Base-by-base conservation (phyloP, 2,329 filamentous ascomycete species). In the Plectosphaerella sp. region DNA sequence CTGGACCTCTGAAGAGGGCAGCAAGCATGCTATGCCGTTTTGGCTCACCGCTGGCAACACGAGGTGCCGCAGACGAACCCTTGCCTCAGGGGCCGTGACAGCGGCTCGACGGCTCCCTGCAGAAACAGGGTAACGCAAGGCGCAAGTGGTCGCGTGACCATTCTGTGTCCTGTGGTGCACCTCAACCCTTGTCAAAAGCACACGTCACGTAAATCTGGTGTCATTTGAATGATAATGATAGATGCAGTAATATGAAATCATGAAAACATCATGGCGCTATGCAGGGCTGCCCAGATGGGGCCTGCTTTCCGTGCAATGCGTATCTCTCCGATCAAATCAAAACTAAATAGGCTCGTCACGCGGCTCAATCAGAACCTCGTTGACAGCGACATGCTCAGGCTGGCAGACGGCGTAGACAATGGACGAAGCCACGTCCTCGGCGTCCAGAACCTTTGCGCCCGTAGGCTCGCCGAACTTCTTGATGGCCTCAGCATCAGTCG, bases 361-460 rank as follows among this genome's bases (percentile, higher is more conserved):
- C 14, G 87, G 87, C 73, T 91, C 87, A 64, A 93, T 88, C 65
- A 93, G 66, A 4, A 93, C 78, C 72, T 93, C 89, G 58, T 93
- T 93, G 2, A 93, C 85, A 41, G 87, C 82, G 43, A 92, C 88
- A 69, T 92, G 85, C 50, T 80, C 75, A 0, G 88, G 88, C 73
- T 91, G 87, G 54, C 79, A 80, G 16, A 93, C 72, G 1, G 89
- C 89, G 67, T 86, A 91, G 4, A 91, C 76, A 62, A 93, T 89
- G 11, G 86, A 79, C 11, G 74, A 76, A 0, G 89, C 89, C 14
- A 92, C 84, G 66, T 93, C 88, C 47, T 84, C 80, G 0, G 88
- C 75, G 58, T 87, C 80, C n/a, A 93, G 69, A 1, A 92, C 85
- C 75, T 87, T 84, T 1, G 88, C 88, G 0, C 88, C 89, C 3